Evolutionary conservation across 2,329 filamentous ascomycete species (phyloP).

Genomic region (Nemania serpens): DNA sequence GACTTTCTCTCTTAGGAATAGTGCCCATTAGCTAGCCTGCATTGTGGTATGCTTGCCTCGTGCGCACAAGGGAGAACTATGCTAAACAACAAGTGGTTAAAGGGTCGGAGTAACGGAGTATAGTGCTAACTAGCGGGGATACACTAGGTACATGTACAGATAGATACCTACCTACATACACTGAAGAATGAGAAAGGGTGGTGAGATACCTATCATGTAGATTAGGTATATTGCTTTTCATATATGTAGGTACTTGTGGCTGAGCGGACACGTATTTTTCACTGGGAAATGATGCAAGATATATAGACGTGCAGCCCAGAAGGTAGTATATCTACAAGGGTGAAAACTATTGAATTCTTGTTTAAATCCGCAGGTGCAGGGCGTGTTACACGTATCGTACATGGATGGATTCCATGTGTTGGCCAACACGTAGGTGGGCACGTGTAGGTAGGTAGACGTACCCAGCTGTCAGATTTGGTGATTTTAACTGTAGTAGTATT

Average conservation of each 20-base stretch:
- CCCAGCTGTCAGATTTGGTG: too few species aligned
- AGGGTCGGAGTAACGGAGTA: conserved; percentile 16
- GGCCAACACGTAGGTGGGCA: not conserved
- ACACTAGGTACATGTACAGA: not conserved
- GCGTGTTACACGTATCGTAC: conserved; percentile 11
- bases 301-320: not conserved
- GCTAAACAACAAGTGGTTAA: conserved; percentile 7
- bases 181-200: too few species aligned
- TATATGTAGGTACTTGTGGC: too few species aligned
- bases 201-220: too few species aligned
- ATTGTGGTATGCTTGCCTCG: conserved; percentile 18
- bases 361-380: not conserved
- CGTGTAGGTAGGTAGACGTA: not conserved
- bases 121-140: not conserved
- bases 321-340: too few species aligned
- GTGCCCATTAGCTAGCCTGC: conserved; percentile 14
- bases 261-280: too few species aligned
- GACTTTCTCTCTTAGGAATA: conserved; percentile 25
- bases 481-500: not conserved
- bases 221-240: too few species aligned
- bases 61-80: conserved; percentile 18
- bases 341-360: too few species aligned
- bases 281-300: not conserved
- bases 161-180: not conserved
- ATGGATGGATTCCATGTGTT: conserved; percentile 6